Base-by-base conservation (phyloP, 2,329 filamentous ascomycete species). In the Clarireedia paspali region DNA sequence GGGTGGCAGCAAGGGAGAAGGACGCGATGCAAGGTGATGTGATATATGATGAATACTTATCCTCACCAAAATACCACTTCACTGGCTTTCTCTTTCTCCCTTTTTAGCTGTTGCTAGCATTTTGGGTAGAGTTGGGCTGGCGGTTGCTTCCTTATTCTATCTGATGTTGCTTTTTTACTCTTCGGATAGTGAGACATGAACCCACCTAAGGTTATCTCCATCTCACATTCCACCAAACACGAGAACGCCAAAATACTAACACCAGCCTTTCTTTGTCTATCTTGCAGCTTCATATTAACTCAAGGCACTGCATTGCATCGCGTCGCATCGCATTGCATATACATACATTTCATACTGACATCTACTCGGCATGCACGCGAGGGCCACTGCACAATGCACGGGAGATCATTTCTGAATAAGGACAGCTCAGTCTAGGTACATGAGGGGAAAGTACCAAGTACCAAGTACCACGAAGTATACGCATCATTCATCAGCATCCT, bases 251-350 rank as follows among this genome's bases (percentile, higher is more conserved):
- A 40, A 40, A 40, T 3, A 2, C 38, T 40, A 40, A 40, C 39
- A 20, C n/a, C 40, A 44, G 10, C 20, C 39, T 42, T 44, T 40
- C 15, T 44, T 23, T 44, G 20, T 44, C n/a, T 6, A 26, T 44
- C 49, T 38, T 44, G 27, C 54, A 53, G 17, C 53, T 51, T 51
- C 40, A 27, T 46, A 10, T 49, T 49, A 15, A 14, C 24, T 38
- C 24, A 20, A 45, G 30, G 34, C n/a, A 3, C 27, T 50, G 10
- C 47, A 40, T 34, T 53, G 54, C 42, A 48, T 46, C 10, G 34
- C 26, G n/a, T 20, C 26, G 23, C 44, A 26, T 47, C 34, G 46
- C 46, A 47, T 47, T 47, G 26, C 46, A 47, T 47, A 34, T 27
- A 54, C 39, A 55, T 39, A 36, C 46, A 44, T 20, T 20, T 20